phyloP scores from a whole-genome alignment of 2,329 filamentous ascomycete species.

The Fusarium sp. region DNA sequence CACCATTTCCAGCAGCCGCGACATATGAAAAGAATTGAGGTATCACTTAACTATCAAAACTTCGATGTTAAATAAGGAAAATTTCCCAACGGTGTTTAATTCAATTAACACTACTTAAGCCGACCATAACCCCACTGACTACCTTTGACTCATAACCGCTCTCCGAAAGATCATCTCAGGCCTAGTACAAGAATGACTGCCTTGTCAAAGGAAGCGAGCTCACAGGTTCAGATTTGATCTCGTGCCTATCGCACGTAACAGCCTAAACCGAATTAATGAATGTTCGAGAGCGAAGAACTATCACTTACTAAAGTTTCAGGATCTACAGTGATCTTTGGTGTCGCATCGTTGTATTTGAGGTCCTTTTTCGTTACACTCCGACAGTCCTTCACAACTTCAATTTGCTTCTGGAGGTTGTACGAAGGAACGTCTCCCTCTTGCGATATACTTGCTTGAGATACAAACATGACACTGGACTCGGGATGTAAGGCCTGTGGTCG shows the following conservation, averaged over 20 bases:
- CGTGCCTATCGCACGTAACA: neutral
- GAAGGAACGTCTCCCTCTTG: neutral
- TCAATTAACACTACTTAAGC: neutral
- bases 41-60: neutral
- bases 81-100: neutral
- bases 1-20: neutral
- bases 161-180: neutral
- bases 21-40: neutral
- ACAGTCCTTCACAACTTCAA: neutral
- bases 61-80: neutral
- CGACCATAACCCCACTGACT: neutral
- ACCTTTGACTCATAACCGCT: neutral
- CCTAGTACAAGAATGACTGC: neutral
- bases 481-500: neutral
- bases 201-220: neutral
- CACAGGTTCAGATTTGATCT: neutral
- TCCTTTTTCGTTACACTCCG: neutral
- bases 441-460: neutral
- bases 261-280: neutral
- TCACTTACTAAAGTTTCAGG: neutral
- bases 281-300: too few relatives aligned
- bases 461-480: neutral
- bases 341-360: neutral
- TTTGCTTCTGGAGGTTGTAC: neutral
- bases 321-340: neutral